Evolutionary conservation across 768 basidiomycete genomes (phyloP).

Genomic region (Amanita pseudoporphyria): DNA sequence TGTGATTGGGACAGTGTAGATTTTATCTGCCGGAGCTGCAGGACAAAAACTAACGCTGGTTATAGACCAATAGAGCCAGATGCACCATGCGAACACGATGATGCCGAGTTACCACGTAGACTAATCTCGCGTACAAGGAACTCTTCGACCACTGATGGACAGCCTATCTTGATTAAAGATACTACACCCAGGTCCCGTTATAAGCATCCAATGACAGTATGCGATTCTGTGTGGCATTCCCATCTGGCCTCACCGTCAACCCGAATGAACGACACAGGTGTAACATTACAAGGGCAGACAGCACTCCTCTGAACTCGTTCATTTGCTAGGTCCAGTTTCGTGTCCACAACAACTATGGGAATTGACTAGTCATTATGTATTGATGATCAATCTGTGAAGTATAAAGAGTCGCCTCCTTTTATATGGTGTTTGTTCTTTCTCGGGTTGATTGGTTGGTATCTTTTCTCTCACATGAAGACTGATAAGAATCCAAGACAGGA

Average conservation of each 20-base stretch:
- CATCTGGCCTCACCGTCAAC: background rate
- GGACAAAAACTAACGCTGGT: conserved; percentile 6
- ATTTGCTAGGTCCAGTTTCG: no score
- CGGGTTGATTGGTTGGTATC: no score
- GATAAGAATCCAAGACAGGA: no score
- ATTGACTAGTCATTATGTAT: no score
- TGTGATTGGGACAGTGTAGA: conserved; percentile 85
- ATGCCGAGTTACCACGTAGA: background rate
- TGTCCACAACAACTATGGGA: no score
- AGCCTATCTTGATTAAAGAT: background rate
- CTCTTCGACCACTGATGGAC: background rate
- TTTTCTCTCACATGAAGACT: no score
- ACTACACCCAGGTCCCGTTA: conserved; percentile 1
- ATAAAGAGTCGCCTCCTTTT: no score
- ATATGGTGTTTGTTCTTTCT: no score
- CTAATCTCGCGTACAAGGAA: background rate
- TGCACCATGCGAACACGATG: background rate
- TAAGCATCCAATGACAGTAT: conserved; percentile 5
- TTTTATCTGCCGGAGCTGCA: conserved; percentile 65
- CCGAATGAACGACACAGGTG: background rate
- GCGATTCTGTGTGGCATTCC: background rate
- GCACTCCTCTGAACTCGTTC: no score
- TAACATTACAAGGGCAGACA: background rate
- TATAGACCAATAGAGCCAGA: conserved; percentile 6
- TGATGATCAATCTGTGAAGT: no score